Evolutionary conservation across 2,329 filamentous ascomycete genomes (phyloP).

Genomic region (Elsinoe fawcettii): DNA sequence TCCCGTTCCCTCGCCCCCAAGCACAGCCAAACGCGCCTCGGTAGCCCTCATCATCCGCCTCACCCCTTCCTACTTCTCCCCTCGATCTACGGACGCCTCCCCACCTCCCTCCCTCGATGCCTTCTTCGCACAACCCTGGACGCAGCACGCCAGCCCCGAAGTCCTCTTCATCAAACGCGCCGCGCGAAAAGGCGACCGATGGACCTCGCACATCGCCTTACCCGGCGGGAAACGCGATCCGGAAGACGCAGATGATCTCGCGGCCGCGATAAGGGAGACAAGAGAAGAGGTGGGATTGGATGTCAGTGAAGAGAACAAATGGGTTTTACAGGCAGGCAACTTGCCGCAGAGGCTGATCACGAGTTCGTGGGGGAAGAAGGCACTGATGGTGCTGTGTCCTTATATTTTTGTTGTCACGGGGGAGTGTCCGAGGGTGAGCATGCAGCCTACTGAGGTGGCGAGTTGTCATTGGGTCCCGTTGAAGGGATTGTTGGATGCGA

Average conservation of each 20-base stretch:
- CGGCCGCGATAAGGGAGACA: conserved; percentile 56
- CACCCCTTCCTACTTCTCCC: conserved; percentile 49
- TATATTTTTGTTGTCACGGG: conserved; percentile 58
- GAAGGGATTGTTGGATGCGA: conserved; percentile 51
- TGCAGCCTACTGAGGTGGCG: conserved; percentile 63
- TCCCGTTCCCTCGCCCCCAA: conserved; percentile 41
- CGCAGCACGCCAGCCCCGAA: conserved; percentile 57
- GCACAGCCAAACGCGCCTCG: conserved; percentile 53
- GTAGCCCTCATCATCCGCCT: conserved; percentile 59
- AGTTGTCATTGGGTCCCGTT: conserved; percentile 63
- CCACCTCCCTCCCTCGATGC: conserved; percentile 36
- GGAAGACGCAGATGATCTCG: conserved; percentile 54
- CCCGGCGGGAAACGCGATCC: conserved; percentile 61
- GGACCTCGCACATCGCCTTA: conserved; percentile 61
- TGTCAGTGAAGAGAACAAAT: conserved; percentile 37
- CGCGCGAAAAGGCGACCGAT: conserved; percentile 56
- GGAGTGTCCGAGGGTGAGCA: conserved; percentile 44
- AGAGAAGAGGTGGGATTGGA: conserved; percentile 58
- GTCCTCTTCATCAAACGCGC: conserved; percentile 65
- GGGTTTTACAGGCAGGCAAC: conserved; percentile 40
- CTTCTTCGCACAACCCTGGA: conserved; percentile 60
- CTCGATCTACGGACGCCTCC: conserved; percentile 31
- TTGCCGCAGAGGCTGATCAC: conserved; percentile 59
- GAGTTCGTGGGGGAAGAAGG: conserved; percentile 56
- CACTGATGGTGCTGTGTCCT: conserved; percentile 62